phyloP scores from a whole-genome alignment of 2,329 filamentous ascomycete genomes.

The Sarocladium oryzae region DNA sequence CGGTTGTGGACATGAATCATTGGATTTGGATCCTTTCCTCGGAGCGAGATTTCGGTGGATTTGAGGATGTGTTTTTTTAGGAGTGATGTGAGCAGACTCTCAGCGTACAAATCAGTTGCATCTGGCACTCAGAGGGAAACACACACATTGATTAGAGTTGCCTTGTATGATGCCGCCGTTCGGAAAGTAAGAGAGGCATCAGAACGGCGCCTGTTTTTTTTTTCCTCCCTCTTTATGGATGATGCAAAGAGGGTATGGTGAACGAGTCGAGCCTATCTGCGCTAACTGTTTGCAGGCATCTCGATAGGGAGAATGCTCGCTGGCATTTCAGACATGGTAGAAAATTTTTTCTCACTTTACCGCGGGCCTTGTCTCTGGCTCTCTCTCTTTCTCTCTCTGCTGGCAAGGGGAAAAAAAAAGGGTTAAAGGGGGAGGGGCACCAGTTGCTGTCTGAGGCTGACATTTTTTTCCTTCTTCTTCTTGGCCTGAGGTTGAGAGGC shows the following conservation, averaged over 20 bases:
- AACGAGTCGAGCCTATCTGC: too few species aligned
- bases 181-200: too few species aligned
- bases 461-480: neutral
- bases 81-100: neutral
- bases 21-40: neutral
- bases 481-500: constrained; percentile 7
- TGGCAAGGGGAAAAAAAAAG: neutral
- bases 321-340: neutral
- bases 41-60: neutral
- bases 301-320: neutral
- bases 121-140: too few species aligned
- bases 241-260: too few species aligned
- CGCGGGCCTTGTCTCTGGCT: too few species aligned
- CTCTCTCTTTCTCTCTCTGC: too few species aligned
- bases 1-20: constrained; percentile 11
- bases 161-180: too few species aligned
- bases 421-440: neutral
- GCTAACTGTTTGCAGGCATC: too few species aligned
- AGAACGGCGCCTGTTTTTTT: too few species aligned
- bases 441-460: constrained; percentile 12
- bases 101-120: neutral
- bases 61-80: neutral
- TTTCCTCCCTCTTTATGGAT: too few species aligned
- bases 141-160: neutral
- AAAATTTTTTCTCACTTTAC: constrained; percentile 9